Conservation (phyloP, 768 basidiomycete genomes). For the Lactarius trivialis region DNA sequence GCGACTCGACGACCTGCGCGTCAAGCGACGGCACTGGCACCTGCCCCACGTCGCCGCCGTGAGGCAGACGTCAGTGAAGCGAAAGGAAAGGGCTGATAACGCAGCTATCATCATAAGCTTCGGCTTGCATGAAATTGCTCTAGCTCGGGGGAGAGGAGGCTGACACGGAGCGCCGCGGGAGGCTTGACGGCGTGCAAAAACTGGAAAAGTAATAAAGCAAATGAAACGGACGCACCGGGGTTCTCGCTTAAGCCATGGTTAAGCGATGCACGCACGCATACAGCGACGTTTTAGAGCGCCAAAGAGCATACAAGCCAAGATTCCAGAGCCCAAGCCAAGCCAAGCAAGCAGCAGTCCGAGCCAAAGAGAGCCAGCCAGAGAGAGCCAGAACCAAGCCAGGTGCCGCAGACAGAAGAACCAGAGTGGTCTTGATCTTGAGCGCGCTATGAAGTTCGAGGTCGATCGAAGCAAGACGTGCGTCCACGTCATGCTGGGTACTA, state of each 20-base stretch:
- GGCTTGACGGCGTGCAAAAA: not conserved
- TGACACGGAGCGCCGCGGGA: not conserved
- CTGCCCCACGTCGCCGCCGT: slow-evolving; percentile 15
- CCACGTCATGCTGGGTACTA: not conserved
- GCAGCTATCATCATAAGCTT: slow-evolving; percentile 1
- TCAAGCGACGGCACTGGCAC: slow-evolving; percentile 5
- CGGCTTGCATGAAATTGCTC: not conserved
- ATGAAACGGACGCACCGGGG: not conserved
- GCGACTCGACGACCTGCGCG: slow-evolving; percentile 10
- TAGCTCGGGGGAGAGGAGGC: not conserved
- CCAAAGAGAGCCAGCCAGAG: not conserved
- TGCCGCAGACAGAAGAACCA: slow-evolving; percentile 1
- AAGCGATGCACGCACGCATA: not conserved
- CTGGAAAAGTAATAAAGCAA: not conserved
- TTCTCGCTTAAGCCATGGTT: not conserved
- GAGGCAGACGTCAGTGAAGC: slow-evolving; percentile 1
- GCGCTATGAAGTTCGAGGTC: slow-evolving; percentile 2
- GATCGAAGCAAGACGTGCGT: slow-evolving; percentile 12
- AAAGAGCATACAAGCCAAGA: not conserved
- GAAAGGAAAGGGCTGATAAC: not conserved
- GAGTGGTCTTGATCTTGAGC: slow-evolving; percentile 9
- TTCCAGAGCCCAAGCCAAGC: not conserved
- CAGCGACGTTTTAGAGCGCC: not conserved
- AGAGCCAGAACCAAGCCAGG: slow-evolving; percentile 3
- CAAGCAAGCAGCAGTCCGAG: not conserved